Base-by-base conservation (phyloP, 345 rosid species). In the Salix dunnii region DNA sequence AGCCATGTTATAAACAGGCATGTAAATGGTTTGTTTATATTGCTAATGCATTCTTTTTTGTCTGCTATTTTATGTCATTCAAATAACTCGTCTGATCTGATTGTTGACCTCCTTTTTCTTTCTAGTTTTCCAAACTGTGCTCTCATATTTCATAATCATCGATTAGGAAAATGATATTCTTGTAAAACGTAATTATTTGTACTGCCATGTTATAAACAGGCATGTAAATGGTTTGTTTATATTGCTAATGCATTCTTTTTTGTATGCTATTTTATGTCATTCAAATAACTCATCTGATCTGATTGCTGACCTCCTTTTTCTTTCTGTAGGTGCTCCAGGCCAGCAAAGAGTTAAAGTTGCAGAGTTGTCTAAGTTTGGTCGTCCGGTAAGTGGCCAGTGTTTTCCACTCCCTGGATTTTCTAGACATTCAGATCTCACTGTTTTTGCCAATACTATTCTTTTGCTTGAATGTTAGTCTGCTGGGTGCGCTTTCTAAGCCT, bases 261-360 rank as follows among this genome's bases (percentile, higher is more conserved):
- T n/a, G 14, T 58, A 1, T 14, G 38, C 25, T 14, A 62, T 62
- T 6, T 5, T 30, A 65, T 43, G 4, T 68, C 36, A 17, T 55
- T 9, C 3, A 33, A 18, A 51, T 35, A 60, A 31, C 12, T 46
- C 20, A 12, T 66, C 51, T 77, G 35, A 53, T 64, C 67, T 43
- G 33, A 38, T 35, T 51, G 55, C 60, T 81, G 49, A 23, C 64
- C 17, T 79, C 20, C 31, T 11, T 42, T 67, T 74, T 63, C 60
- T 20, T 16, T 71, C 33, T 53, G 81, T 76, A 94, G 98, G 98
- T 66, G 71, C 74, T 60, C 99, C 97, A 28, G 97, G 98, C 84
- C 90, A 84, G 71, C 97, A 86, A 72, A 90, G 86, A 77, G 86
- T 89, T 55, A 91, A 91, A 76, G 88, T 77, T 78, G 68, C 88